Evolutionary conservation across 192 early-diverging fungal genomes (phyloP).

Genomic region (Pilobolus umbonatus): DNA sequence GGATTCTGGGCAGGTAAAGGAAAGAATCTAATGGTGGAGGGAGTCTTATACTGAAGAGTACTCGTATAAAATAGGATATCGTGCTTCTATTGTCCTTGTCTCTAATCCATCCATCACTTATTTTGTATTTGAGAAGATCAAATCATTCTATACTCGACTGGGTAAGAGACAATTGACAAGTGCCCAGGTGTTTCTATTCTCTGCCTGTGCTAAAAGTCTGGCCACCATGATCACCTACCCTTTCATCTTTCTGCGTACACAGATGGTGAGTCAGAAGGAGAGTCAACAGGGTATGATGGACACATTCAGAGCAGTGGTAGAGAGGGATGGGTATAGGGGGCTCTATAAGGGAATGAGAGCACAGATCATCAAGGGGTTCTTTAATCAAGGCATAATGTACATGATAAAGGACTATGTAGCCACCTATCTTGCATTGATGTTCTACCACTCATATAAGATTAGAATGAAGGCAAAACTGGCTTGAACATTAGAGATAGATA

Average conservation of each 20-base stretch:
- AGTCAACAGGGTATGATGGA: constrained; percentile 13
- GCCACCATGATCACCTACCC: constrained; percentile 49
- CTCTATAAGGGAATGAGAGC: constrained; percentile 35
- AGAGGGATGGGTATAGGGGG: constrained; percentile 8
- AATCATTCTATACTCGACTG: constrained; percentile 18
- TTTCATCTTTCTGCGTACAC: constrained; percentile 43
- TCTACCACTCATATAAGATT: constrained; percentile 29
- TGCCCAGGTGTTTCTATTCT: constrained; percentile 42
- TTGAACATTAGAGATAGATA: not conserved
- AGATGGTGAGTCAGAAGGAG: constrained; percentile 25
- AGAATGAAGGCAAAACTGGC: constrained; percentile 4
- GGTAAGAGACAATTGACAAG: constrained; percentile 29
- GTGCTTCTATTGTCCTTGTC: constrained; percentile 41
- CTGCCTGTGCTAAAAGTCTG: constrained; percentile 41
- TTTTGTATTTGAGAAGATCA: constrained; percentile 46
- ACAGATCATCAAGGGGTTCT: constrained; percentile 52
- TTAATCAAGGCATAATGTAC: constrained; percentile 47
- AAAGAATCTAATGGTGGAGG: too few species aligned
- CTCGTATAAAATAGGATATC: constrained; percentile 40
- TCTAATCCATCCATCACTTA: constrained; percentile 51
- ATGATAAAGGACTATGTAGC: constrained; percentile 55
- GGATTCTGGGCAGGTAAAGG: constrained; percentile 44
- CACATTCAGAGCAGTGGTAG: constrained; percentile 11
- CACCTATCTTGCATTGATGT: constrained; percentile 38
- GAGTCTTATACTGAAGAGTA: too few species aligned